Evolutionary conservation across 495 filamentous ascomycete species (phyloP), one percentile per base, ranked within the genome.

Genomic region (Aspergillus coremiiformis): DNA sequence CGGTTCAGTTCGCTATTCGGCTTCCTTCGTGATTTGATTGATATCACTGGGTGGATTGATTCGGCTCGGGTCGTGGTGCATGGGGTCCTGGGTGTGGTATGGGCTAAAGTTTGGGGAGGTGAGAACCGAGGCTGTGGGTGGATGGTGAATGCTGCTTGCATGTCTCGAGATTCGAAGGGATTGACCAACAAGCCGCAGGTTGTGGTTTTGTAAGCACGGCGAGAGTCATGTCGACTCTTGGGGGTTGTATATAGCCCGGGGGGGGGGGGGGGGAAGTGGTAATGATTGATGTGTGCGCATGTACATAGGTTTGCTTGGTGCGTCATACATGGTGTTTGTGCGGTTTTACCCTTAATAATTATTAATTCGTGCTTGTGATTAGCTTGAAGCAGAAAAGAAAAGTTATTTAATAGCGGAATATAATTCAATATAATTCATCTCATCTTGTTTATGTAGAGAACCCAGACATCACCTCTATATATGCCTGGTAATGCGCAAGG

Each of bases 61-160:
- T 68, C 78, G 1, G 58, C 75, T 8, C 75, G 68, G 32, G 73
- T 95, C 0, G 23, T 87, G 1, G 69, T 73, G 53, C 79, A 85
- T 56, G 90, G 88, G 2, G 37, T 83, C 0, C 63, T 72, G 19
- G 83, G 78, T 7, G 68, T 94, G 14, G 49, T 90, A 10, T 93
- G 89, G 87, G 79, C 84, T 49, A 68, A 66, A 30, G 67, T 86
- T 2, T 89, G 86, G 84, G 82, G 78, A 23, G 81, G 86, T 1
- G 81, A 81, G 60, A 73, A 70, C 39, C 52, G 52, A 37, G 65
- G 54, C 20, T 80, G 78, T 19, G 76, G 73, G 0, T 64, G 88
- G 60, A 74, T 93, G 78, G 79, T 92, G 8, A 94, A 94, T 68
- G 88, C 88, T 2, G 78, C 86, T 0, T 78, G 87, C 58, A 85